phyloP scores from a whole-genome alignment of 129 eudicot genomes.

The Erigeron canadensis region DNA sequence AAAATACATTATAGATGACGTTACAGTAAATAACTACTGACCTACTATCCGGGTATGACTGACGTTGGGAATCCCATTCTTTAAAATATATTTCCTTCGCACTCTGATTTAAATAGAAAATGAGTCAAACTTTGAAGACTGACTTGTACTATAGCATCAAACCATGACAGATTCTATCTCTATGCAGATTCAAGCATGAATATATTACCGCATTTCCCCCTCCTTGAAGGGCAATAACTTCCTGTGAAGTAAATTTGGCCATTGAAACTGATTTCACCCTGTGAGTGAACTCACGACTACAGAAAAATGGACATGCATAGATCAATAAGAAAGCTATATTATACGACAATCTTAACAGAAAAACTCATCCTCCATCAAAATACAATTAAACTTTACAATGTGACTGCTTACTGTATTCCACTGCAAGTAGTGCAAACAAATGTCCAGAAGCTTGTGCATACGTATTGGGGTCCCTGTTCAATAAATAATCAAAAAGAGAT shows the following conservation, averaged over 20 bases:
- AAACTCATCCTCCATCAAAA: too few species aligned
- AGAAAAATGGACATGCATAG: not conserved
- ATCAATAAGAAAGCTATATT: too few species aligned
- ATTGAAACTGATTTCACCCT: slow-evolving; percentile 91
- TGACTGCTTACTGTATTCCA: slow-evolving; percentile 40
- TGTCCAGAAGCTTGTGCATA: slow-evolving; percentile 43
- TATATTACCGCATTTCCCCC: slow-evolving; percentile 91
- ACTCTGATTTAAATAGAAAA: slow-evolving; percentile 44
- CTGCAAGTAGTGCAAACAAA: slow-evolving; percentile 48
- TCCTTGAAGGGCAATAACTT: slow-evolving; percentile 75
- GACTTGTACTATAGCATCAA: slow-evolving; percentile 1
- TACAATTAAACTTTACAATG: too few species aligned
- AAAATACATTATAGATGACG: slow-evolving; percentile 20
- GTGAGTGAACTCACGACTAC: slow-evolving; percentile 55
- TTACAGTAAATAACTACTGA: slow-evolving; percentile 22
- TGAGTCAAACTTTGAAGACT: not conserved
- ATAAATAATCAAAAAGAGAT: slow-evolving; percentile 16
- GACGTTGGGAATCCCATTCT: slow-evolving; percentile 91
- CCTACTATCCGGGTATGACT: slow-evolving; percentile 90
- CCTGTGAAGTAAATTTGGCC: slow-evolving; percentile 82
- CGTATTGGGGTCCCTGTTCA: slow-evolving; percentile 46
- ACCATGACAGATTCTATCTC: slow-evolving; percentile 7
- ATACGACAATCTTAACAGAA: too few species aligned
- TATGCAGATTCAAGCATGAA: not conserved
- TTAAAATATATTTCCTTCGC: slow-evolving; percentile 84